A percentile compares a stretch with the other conserved stretches of the same genome.
These are phyloP conservation scores for Globisporangium solare DNA, from an alignment of 352 stramenopile genomes.

Conservation along the genomic window DNA sequence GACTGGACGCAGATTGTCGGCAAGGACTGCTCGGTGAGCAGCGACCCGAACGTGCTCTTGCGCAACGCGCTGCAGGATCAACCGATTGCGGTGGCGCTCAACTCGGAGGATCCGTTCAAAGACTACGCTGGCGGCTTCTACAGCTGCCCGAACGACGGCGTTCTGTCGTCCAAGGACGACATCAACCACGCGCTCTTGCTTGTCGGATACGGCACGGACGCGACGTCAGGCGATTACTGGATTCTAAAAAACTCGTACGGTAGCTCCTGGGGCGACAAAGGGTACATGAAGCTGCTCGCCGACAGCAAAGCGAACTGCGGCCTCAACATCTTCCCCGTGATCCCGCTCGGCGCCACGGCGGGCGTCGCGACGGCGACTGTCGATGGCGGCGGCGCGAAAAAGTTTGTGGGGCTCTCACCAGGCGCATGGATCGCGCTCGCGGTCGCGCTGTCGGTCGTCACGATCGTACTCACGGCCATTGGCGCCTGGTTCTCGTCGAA, in stretches of 20 bases:
- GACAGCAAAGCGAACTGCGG: slow-evolving; percentile 76
- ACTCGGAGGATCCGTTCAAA: slow-evolving; percentile 66
- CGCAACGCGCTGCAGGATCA: slow-evolving; percentile 49
- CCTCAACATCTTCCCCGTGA: slow-evolving; percentile 75
- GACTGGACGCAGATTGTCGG: slow-evolving; percentile 66
- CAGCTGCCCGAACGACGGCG: slow-evolving; percentile 59
- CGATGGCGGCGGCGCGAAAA: slow-evolving; percentile 57
- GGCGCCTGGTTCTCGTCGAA: slow-evolving; percentile 43
- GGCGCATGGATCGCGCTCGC: slow-evolving; percentile 57
- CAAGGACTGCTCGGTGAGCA: slow-evolving; percentile 45
- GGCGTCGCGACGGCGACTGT: slow-evolving; percentile 34
- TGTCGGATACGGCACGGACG: slow-evolving; percentile 67
- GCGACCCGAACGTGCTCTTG: slow-evolving; percentile 46
- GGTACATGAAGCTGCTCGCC: slow-evolving; percentile 61
- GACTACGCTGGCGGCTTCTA: slow-evolving; percentile 70
- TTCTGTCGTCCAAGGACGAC: slow-evolving; percentile 55
- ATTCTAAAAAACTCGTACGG: slow-evolving; percentile 84
- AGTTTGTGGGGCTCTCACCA: slow-evolving; percentile 53
- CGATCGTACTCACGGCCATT: slow-evolving; percentile 41
- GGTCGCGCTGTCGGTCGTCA: slow-evolving; percentile 40
- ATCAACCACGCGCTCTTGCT: slow-evolving; percentile 76
- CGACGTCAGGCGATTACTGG: slow-evolving; percentile 62
- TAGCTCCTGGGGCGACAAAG: slow-evolving; percentile 53
- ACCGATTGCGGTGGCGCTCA: slow-evolving; percentile 73
- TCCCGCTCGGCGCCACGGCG: slow-evolving; percentile 48